These are phyloP conservation scores for Cyanidioschyzon merolae DNA, from an alignment of 23 red algal genomes.

Conservation along the genomic window DNA sequence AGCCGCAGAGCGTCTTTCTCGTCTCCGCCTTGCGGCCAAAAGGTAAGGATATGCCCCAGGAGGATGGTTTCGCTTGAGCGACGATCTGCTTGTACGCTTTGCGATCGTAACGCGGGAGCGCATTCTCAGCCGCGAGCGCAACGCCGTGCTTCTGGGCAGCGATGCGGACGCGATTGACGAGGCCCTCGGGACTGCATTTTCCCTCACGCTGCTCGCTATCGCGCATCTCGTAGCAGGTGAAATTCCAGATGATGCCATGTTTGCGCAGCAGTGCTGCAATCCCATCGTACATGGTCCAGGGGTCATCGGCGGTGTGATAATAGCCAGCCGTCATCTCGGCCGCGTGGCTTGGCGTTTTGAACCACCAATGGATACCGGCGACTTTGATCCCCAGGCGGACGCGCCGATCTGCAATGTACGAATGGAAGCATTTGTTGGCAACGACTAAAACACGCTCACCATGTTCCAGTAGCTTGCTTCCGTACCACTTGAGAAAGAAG, in stretches of 20 bases:
- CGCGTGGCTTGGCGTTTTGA: constrained; percentile 34
- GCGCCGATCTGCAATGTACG: background rate
- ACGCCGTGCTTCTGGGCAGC: constrained; percentile 30
- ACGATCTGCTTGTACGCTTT: constrained; percentile 49
- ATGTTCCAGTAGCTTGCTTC: constrained; percentile 34
- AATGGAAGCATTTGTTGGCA: constrained; percentile 12
- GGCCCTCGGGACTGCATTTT: constrained; percentile 38
- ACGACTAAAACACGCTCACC: constrained; percentile 27
- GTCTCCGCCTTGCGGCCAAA: background rate
- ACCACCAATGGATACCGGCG: constrained; percentile 71
- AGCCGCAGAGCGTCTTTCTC: constrained; percentile 23
- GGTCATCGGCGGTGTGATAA: constrained; percentile 21
- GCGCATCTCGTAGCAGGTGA: constrained; percentile 83
- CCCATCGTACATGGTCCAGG: constrained; percentile 29
- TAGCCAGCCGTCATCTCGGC: constrained; percentile 71
- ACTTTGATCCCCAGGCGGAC: constrained; percentile 55
- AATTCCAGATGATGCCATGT: constrained; percentile 35
- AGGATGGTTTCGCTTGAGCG: background rate
- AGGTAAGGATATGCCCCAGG: background rate
- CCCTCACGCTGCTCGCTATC: constrained; percentile 37
- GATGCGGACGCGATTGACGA: constrained; percentile 35
- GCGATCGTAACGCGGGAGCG: constrained; percentile 44
- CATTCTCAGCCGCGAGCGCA: constrained; percentile 65
- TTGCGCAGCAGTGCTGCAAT: constrained; percentile 46
- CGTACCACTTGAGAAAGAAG: constrained; percentile 76